Evolutionary conservation across 306 rosid genomes (phyloP).

Genomic region (Arachis stenosperma): DNA sequence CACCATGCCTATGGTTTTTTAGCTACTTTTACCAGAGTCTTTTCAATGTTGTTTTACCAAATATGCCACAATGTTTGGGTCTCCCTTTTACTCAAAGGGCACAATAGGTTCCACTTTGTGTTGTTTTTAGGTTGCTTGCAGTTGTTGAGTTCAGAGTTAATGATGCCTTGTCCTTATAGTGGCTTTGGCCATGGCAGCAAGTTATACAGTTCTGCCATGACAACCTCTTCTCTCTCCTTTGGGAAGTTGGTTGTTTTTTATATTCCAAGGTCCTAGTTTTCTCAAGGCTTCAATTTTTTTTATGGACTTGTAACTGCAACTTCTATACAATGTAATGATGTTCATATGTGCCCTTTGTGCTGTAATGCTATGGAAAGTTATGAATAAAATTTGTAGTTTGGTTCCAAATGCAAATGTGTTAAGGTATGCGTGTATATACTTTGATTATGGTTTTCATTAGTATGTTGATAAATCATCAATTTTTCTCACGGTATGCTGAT

Average conservation of each 20-base stretch:
- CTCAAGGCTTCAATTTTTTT: constrained; percentile 65
- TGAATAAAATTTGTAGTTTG: constrained; percentile 46
- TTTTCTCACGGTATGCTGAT: no score
- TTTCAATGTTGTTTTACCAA: constrained; percentile 51
- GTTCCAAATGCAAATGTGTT: constrained; percentile 22
- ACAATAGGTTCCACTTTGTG: constrained; percentile 37
- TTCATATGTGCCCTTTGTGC: constrained; percentile 49
- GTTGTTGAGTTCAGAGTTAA: constrained; percentile 48
- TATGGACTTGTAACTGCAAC: constrained; percentile 55
- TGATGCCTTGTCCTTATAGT: constrained; percentile 62
- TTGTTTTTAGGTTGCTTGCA: constrained; percentile 47
- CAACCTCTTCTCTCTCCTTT: constrained; percentile 47
- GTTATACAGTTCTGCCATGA: constrained; percentile 71
- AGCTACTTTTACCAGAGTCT: constrained; percentile 43
- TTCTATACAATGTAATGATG: constrained; percentile 36
- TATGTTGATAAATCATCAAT: no score
- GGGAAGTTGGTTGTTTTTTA: constrained; percentile 60
- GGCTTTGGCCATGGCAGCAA: constrained; percentile 87
- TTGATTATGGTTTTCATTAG: not conserved
- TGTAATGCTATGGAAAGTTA: constrained; percentile 51
- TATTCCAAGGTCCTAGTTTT: constrained; percentile 59
- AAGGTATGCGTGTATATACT: not conserved
- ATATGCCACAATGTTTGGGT: constrained; percentile 64
- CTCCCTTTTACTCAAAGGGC: constrained; percentile 57
- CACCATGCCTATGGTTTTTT: constrained; percentile 36